Evolutionary conservation across 495 filamentous ascomycete genomes (phyloP).

Genomic region (Lichina pygmaea): DNA sequence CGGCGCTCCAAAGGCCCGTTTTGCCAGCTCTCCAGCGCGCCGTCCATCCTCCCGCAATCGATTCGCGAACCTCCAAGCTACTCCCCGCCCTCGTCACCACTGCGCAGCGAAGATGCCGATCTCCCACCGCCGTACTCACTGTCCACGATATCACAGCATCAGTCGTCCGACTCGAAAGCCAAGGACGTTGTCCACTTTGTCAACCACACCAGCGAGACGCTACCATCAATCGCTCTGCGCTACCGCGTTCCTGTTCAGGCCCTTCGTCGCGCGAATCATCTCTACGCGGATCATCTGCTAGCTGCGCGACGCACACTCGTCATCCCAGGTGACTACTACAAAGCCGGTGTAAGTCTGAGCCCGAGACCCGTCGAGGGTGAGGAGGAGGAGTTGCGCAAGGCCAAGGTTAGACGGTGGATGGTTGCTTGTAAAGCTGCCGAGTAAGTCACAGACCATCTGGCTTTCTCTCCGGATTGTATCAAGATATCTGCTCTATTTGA

Average conservation of each 20-base stretch:
- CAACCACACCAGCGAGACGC: slow-evolving; percentile 28
- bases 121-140: slow-evolving; percentile 14
- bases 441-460: slow-evolving; percentile 9
- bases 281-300: slow-evolving; percentile 37
- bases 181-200: slow-evolving; percentile 44
- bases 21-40: slow-evolving; percentile 24
- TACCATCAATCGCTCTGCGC: slow-evolving; percentile 33
- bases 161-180: slow-evolving; percentile 1
- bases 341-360: slow-evolving; percentile 31
- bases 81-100: slow-evolving; percentile 6
- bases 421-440: slow-evolving; percentile 40
- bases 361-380: slow-evolving; percentile 38
- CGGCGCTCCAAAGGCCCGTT: slow-evolving; percentile 15
- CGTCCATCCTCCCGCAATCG: slow-evolving; percentile 20
- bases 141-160: background rate
- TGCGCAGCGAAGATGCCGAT: background rate
- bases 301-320: slow-evolving; percentile 33
- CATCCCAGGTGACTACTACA: slow-evolving; percentile 39
- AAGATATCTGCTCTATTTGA: too few species aligned
- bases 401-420: slow-evolving; percentile 43
- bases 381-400: slow-evolving; percentile 36
- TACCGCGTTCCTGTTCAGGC: slow-evolving; percentile 32
- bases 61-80: slow-evolving; percentile 32
- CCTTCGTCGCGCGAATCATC: slow-evolving; percentile 30
- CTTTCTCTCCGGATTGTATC: background rate